Base-by-base conservation (phyloP, 192 early-diverging fungal genomes). In the Coemansia sp. region DNA sequence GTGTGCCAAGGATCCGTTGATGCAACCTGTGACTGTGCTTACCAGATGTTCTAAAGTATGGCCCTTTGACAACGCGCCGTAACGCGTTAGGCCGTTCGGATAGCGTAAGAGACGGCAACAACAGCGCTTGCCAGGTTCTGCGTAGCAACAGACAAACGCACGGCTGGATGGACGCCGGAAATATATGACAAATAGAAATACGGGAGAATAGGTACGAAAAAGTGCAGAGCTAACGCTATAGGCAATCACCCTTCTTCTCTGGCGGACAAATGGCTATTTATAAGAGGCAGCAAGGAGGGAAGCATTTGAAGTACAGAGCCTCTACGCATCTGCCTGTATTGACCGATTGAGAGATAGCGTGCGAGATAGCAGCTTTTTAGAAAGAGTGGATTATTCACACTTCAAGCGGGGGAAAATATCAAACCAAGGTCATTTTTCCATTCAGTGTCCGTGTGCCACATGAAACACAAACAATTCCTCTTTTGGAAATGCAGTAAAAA, bases 1-100 rank as follows among this genome's bases (percentile, higher is more conserved):
- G 15, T 52, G 49, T 9, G 15, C 13, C 49, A 22, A 52, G 10
- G 49, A 25, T 52, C 46, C 17, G 46, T 48, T 52, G 55, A 36
- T 2, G 55, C 29, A 19, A 35, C 34, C 55, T 57, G 34, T 57
- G 29, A 17, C 29, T 34, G 35, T 36, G 3, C 55, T 57, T 57
- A 57, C 55, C 55, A 33, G 34, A 57, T 57, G 33, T 36, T 57
- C 19, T 36, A 36, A 11, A 57, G 19, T 57, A 36, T 34, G 55
- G 3, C 2, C 22, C 20, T 32, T 29, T 29, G 38, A 11, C 5
- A 11, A 40, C 11, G 38, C 38, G 29, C 29, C 11, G 5, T 40
- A 11, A 40, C 38, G 38, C 38, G 38, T 40, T 40, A 29, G 29
- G 29, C 29, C 1, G 29, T 29, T 29, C 3, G 29, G 29, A 29